phyloP scores from a whole-genome alignment of 1,284 basidiomycete species.

The Boletus smithii region DNA sequence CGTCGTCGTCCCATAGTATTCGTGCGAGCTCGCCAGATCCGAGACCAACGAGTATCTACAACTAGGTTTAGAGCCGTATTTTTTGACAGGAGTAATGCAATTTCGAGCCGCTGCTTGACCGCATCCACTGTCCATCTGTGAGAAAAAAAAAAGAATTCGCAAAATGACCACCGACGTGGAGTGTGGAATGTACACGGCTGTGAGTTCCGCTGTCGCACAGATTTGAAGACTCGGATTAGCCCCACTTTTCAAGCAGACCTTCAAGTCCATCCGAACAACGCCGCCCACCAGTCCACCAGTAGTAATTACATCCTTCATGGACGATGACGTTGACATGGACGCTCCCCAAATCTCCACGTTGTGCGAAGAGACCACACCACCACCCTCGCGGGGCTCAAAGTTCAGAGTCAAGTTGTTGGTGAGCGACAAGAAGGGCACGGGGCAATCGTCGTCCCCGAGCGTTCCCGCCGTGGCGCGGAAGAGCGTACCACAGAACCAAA shows the following conservation, averaged over 20 bases:
- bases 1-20: too few species aligned
- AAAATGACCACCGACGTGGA: conserved; percentile 4
- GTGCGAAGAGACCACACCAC: conserved; percentile 63
- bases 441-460: conserved; percentile 32
- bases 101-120: background rate
- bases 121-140: conserved; percentile 2
- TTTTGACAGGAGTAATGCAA: too few species aligned
- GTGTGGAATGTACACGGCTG: conserved; percentile 1
- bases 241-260: too few species aligned
- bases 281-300: too few species aligned
- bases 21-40: background rate
- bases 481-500: conserved; percentile 15
- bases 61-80: too few species aligned
- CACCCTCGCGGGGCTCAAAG: conserved; percentile 47
- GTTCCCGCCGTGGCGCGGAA: conserved; percentile 28
- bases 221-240: background rate
- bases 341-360: conserved; percentile 76
- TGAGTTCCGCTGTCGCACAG: conserved; percentile 5
- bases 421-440: conserved; percentile 42
- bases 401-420: conserved; percentile 52
- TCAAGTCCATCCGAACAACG: too few species aligned
- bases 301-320: conserved; percentile 36
- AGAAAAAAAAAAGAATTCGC: conserved; percentile 16
- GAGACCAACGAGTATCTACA: too few species aligned
- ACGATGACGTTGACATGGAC: conserved; percentile 66